Base-by-base conservation (phyloP, 495 filamentous ascomycete genomes). In the Penicillium diatomitis region DNA sequence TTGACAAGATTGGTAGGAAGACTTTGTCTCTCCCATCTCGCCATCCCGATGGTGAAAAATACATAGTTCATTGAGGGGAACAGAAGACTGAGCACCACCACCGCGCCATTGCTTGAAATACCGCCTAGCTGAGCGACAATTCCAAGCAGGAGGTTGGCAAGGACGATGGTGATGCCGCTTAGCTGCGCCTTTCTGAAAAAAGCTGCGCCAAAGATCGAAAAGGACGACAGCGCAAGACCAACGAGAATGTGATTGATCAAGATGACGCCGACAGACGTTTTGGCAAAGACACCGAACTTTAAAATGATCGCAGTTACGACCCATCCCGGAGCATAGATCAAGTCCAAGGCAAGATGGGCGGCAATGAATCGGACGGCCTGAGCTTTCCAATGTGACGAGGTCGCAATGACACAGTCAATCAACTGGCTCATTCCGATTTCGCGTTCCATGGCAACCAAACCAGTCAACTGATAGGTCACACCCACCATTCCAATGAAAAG, bases 321-420 rank as follows among this genome's bases (percentile, higher is more conserved):
- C 85, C 86, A 90, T 3, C 79, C 80, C 2, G 82, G 78, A 6
- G 79, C 60, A 57, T 90, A 92, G 7, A 87, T 69, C 6, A 80
- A 49, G 41, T 80, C 76, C 58, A 90, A 87, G 2, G 84, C 75
- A 8, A 87, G 46, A 56, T 86, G 82, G 53, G 86, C 81, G 0
- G 83, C 78, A 27, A 83, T 46, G 7, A 90, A 63, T 3, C 87
- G 74, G 11, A 81, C 79, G 30, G 76, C 69, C 68, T 90, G 86
- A 9, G 80, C 79, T 55, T 84, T 62, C 84, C 84, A 88, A 9
- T 71, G 67, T 28, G 69, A 67, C 28, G 64, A 62, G 51, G 83
- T 85, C 20, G 82, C 79, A 77, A 89, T 88, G 81, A 88, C 90
- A 35, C 86, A 82, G 63, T 92, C 87, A 39, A 90, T 72, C 38